Percentiles rank a stretch among this genome's conserved stretches.
Evolutionary conservation across 179 eudicot species (phyloP).

Genomic region (Spergularia azorica): DNA sequence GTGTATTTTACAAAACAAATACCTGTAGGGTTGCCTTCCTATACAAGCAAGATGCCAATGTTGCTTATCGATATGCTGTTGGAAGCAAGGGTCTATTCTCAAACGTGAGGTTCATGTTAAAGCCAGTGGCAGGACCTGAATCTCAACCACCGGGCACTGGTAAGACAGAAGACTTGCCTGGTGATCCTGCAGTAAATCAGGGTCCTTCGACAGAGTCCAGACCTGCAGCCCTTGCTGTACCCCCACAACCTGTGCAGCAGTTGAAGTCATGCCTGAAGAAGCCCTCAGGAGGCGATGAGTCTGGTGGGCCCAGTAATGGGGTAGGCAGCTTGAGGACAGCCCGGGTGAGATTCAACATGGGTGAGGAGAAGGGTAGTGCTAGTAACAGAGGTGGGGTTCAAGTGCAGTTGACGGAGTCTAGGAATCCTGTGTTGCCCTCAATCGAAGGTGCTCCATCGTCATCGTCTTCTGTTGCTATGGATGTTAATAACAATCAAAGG

Average conservation of each 20-base stretch:
- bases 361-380: constrained; percentile 51
- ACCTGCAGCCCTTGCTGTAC: constrained; percentile 9
- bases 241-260: constrained; percentile 34
- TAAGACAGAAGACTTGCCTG: constrained; percentile 39
- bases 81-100: constrained; percentile 52
- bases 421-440: constrained; percentile 41
- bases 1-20: constrained; percentile 68
- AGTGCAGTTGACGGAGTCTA: constrained; percentile 42
- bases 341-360: constrained; percentile 80
- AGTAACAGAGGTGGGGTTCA: constrained; percentile 28
- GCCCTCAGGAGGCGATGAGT: constrained; percentile 51
- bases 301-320: constrained; percentile 33
- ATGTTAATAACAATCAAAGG: constrained; percentile 65
- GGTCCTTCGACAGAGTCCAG: constrained; percentile 37
- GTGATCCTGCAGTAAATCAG: constrained; percentile 29
- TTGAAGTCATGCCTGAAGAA: constrained; percentile 86
- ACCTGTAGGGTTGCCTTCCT: constrained; percentile 70
- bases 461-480: constrained; percentile 56
- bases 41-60: constrained; percentile 56
- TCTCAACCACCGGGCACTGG: constrained; percentile 41
- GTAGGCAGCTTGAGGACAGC: constrained; percentile 33
- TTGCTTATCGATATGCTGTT: constrained; percentile 51
- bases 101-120: constrained; percentile 49
- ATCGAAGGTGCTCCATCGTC: constrained; percentile 40
- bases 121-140: constrained; percentile 41